Conservation (phyloP, 306 rosid genomes). For the Begonia loranthoides region DNA sequence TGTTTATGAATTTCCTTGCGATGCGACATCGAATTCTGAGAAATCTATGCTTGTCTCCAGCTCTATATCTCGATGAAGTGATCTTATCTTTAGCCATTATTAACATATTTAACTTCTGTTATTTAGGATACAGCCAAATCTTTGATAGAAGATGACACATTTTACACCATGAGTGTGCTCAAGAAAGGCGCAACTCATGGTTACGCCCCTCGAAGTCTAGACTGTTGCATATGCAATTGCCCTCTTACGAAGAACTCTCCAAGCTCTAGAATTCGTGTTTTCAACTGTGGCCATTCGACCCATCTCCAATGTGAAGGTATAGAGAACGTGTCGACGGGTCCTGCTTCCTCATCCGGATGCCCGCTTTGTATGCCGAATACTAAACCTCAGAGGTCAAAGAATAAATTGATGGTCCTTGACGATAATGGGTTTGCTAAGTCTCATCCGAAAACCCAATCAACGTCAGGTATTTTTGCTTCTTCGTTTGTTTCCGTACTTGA, state of each 20-base stretch:
- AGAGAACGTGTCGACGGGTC: conserved; percentile 39
- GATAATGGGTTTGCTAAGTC: conserved; percentile 50
- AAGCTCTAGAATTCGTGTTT: conserved; percentile 63
- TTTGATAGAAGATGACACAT: conserved; percentile 85
- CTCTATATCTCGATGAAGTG: no score
- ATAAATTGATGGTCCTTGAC: conserved; percentile 29
- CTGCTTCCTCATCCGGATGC: conserved; percentile 53
- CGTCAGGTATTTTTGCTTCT: conserved; percentile 25
- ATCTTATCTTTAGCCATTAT: not conserved
- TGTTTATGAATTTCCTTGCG: no score
- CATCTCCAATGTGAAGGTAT: conserved; percentile 77
- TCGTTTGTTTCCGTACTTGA: no score
- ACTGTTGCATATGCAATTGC: conserved; percentile 67
- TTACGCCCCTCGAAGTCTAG: conserved; percentile 57
- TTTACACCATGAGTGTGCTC: conserved; percentile 83
- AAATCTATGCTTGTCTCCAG: no score
- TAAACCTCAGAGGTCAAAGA: conserved; percentile 52
- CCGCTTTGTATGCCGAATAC: conserved; percentile 74
- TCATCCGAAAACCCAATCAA: conserved; percentile 32
- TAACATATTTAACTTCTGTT: not conserved
- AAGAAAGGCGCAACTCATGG: conserved; percentile 95
- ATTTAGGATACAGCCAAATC: conserved; percentile 87
- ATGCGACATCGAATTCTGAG: no score
- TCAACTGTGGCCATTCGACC: conserved; percentile 85
- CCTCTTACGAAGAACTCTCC: conserved; percentile 46